Evolutionary conservation across 495 filamentous ascomycete species (phyloP), one percentile per base, ranked within the genome.

Genomic region (Tuber calosporum): DNA sequence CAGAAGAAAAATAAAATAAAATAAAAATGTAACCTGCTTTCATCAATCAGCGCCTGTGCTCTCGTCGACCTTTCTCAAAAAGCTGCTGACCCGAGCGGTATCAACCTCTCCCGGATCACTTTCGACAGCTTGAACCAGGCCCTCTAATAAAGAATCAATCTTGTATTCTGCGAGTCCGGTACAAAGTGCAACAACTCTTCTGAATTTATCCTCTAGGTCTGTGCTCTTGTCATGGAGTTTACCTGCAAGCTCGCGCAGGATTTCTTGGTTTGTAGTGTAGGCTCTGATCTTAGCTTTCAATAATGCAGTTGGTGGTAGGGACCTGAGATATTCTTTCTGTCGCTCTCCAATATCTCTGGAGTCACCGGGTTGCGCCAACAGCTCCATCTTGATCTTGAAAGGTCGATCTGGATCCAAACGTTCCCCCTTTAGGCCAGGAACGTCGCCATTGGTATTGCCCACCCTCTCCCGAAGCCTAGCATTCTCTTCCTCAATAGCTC

Each of bases 61-160:
- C 48, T 81, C 79, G 69, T 91, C 90, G 17, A 93, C 89, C 71
- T 90, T 90, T 37, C 88, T 87, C 74, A 94, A 82, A 80, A 94
- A 93, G 68, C 92, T 87, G 79, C 87, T 84, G 38, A 94, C 89
- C 41, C 92, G 84, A 34, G 86, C 86, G 37, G 91, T 86, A 79
- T 93, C 92, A 5, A 91, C 84, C 66, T 89, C 89, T 5, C 86
- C 87, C 62, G 86, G 85, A 78, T 94, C 92, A 76, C 89, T 92
- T 82, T 93, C 90, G 13, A 94, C 88, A 20, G 92, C 92, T 68
- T 85, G 82, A 62, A 90, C 84, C 39, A 94, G 81, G 15, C 84
- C 86, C 72, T 87, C 87, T 2, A 93, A 75, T 69, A 88, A 79
- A n/a, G 82, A 84, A 71, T 93, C 92, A 1, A 93, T 87, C 72